Base-by-base conservation (phyloP, 306 rosid genomes). In the Vicia faba region DNA sequence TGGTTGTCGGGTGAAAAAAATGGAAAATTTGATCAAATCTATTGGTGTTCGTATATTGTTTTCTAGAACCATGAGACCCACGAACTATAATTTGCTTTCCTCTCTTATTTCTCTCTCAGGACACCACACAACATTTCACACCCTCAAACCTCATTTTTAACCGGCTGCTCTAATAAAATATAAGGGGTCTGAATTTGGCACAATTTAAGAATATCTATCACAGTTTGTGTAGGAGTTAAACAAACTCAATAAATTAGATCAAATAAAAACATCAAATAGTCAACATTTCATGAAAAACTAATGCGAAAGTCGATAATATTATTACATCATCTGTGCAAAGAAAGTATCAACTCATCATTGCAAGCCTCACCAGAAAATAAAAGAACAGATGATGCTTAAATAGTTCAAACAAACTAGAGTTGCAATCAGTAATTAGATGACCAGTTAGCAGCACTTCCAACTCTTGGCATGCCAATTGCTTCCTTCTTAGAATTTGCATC, bases 391-490 rank as follows among this genome's bases (percentile, higher is more conserved):
- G 20, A 65, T 50, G 57, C 16, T 76, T 31, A 7, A 63, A 26
- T 35, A 35, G 69, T 48, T 12, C 58, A 56, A 40, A 39, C 66
- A 45, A 64, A 68, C 64, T 10, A 5, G 68, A 67, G 16, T 51
- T 20, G 58, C 59, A 75, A 73, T 88, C 83, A 93, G 66, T 81
- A 86, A 81, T 85, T 70, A 36, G 84, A 6, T 3, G 99, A 86
- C 99, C 99, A 93, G 80, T 93, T 86, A 69, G 97, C 97, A 58
- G 99, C 95, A 81, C 99, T 89, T 61, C 96, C 99, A 46, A 93
- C 97, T 76, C 99, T 83, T 0, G 99, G 96, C 85, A 93, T 90
- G 70, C 99, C 96, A 40, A 76, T 57, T 26, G 71, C 20, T 75
- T 90, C 99, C 84, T 91, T 93, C 62, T 87, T 84, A 31, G 83